Percentiles rank a stretch among this genome's conserved stretches.
Evolutionary conservation across 176 grass and related monocot species (phyloP).

Genomic region (Ensete glaucum): DNA sequence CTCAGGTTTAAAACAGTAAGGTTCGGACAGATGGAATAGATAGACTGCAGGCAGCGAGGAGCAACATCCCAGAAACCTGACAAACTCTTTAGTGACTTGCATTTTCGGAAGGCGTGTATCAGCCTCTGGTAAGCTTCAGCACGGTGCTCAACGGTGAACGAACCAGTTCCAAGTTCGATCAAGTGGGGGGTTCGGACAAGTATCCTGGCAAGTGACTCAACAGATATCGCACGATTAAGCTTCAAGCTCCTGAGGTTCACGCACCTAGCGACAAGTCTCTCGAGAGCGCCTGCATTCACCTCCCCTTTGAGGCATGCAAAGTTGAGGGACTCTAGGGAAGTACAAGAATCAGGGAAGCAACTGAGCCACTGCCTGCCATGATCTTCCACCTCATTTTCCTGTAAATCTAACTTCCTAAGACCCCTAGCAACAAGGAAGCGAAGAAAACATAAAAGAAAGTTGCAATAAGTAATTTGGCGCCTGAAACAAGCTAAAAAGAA

Average conservation of each 20-base stretch:
- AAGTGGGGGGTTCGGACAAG: conserved; percentile 36
- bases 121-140: conserved; percentile 25
- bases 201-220: conserved; percentile 51
- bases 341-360: too few relatives aligned
- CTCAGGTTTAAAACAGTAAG: conserved; percentile 41
- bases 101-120: conserved; percentile 23
- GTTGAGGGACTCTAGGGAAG: background rate
- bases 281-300: conserved; percentile 43
- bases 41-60: conserved; percentile 13
- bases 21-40: conserved; percentile 32
- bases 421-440: too few relatives aligned
- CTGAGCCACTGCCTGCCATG: too few relatives aligned
- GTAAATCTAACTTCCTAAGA: too few relatives aligned
- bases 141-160: conserved; percentile 29
- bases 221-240: conserved; percentile 45
- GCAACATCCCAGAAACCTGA: conserved; percentile 64
- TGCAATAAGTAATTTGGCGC: too few relatives aligned
- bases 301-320: conserved; percentile 52
- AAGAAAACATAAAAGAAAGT: too few relatives aligned
- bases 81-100: conserved; percentile 47
- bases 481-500: too few relatives aligned
- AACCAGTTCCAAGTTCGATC: conserved; percentile 64
- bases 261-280: conserved; percentile 45
- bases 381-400: too few relatives aligned
- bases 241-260: conserved; percentile 58